These are phyloP conservation scores for Aureobasidium melanogenum DNA, from an alignment of 2,329 filamentous ascomycete genomes.

Conservation along the genomic window DNA sequence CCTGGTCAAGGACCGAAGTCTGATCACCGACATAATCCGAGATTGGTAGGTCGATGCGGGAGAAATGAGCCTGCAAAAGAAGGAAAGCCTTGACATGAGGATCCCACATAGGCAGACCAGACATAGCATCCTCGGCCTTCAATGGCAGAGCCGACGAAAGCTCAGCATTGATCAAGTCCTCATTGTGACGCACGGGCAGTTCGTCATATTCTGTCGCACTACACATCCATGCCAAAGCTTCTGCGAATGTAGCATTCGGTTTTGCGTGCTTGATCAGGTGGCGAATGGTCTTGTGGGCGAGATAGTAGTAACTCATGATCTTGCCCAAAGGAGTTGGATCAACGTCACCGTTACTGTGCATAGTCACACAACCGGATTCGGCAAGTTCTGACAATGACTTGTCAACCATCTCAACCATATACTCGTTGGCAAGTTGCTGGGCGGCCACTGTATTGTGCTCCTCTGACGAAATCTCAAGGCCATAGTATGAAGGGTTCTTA, in stretches of 20 bases:
- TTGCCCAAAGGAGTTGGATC: constrained; percentile 87
- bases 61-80: constrained; percentile 90
- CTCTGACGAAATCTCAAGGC: constrained; percentile 83
- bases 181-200: constrained; percentile 93
- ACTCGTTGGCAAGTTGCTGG: constrained; percentile 82
- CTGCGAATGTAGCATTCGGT: constrained; percentile 64
- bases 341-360: constrained; percentile 80
- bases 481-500: constrained; percentile 98
- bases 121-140: constrained; percentile 43
- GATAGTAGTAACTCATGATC: constrained; percentile 99
- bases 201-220: constrained; percentile 94
- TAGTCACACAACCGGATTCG: constrained; percentile 71
- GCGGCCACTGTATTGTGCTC: constrained; percentile 83
- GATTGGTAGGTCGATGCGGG: constrained; percentile 83
- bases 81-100: constrained; percentile 95
- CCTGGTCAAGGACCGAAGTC: constrained; percentile 79
- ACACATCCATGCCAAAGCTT: constrained; percentile 87
- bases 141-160: constrained; percentile 75
- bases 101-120: constrained; percentile 86
- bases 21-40: constrained; percentile 96
- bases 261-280: constrained; percentile 71
- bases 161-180: constrained; percentile 92
- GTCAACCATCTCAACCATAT: constrained; percentile 88
- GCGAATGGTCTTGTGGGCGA: constrained; percentile 85
- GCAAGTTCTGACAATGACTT: constrained; percentile 74